Evolutionary conservation across 2,329 filamentous ascomycete species (phyloP).

Genomic region (Sporothrix protearum): DNA sequence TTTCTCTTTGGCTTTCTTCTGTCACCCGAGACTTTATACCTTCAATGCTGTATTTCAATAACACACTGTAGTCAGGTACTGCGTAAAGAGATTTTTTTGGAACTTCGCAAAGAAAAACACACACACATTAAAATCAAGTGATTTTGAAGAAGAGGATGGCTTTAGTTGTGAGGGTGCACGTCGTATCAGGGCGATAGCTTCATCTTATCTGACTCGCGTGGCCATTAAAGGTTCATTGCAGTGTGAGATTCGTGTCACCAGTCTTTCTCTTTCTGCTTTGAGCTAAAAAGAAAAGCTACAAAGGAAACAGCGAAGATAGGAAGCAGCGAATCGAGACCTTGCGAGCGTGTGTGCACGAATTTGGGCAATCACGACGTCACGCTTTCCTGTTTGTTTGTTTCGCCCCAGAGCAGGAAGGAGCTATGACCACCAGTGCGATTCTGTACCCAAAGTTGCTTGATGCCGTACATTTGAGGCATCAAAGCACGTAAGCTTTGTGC

Average conservation of each 20-base stretch:
- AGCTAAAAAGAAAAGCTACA: not conserved
- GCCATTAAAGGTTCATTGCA: not conserved
- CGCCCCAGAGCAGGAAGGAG: not conserved
- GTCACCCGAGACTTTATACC: too few relatives aligned
- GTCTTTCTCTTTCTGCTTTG: not conserved
- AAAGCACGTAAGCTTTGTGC: not conserved
- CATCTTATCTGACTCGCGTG: not conserved
- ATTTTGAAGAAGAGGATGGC: not conserved
- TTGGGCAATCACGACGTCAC: not conserved
- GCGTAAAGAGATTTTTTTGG: too few relatives aligned
- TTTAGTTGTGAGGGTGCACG: not conserved
- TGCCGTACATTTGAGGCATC: constrained; percentile 17
- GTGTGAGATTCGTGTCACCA: not conserved
- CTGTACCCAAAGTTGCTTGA: not conserved
- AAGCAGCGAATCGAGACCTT: not conserved
- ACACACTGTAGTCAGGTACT: too few relatives aligned
- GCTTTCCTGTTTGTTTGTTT: not conserved
- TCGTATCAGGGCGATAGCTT: not conserved
- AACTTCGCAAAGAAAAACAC: too few relatives aligned
- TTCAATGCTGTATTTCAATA: too few relatives aligned
- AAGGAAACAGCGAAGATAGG: not conserved
- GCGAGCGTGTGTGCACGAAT: not conserved
- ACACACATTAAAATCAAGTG: not conserved
- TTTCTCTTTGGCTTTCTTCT: too few relatives aligned
- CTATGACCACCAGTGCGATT: not conserved